Base-by-base conservation (phyloP, 2,329 filamentous ascomycete genomes). In the Polytolypa hystricis region DNA sequence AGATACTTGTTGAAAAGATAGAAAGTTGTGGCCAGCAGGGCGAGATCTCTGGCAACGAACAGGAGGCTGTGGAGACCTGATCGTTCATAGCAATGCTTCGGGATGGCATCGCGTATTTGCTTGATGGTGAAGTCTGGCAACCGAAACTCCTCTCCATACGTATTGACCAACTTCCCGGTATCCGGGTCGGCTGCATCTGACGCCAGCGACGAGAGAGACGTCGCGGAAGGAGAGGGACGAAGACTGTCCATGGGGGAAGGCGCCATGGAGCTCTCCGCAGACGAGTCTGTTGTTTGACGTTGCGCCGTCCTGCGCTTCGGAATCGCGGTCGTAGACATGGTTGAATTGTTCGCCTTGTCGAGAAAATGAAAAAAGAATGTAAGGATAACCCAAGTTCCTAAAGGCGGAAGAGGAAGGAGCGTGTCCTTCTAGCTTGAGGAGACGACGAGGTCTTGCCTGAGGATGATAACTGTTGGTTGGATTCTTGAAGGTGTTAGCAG, bases 101-200 rank as follows among this genome's bases (percentile, higher is more conserved):
- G 91, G 50, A 98, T 98, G 59, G 91, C 91, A 66, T 94, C 83
- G 55, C 85, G 81, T 58, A 98, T 89, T 58, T 98, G 77, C 72
- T 94, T 94, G 73, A 98, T 93, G 57, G 86, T 93, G 70, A 82
- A 98, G 65, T 96, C 81, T 49, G 91, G 91, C 39, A 93, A 73
- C 62, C 84, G 71, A 69, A 98, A 98, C 55, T 86, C 74, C 64
- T 96, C 94, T 64, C 91, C 91, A 60, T 93, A 91, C 9, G 85
- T 89, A 66, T 98, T 87, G 46, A 91, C 54, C 49, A 98, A 74
- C 59, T 79, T 78, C 48, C 58, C 46, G 47, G 41, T 36, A 20
- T 32, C 33, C 20, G 56, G 54, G 48, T 71, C 68, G 38, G 71
- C 74, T 30, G 74, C 68, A 38, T 77, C 72, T 8, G 83, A 87